Conservation (phyloP, 2,329 filamentous ascomycete genomes). For the Fusarium foetens region DNA sequence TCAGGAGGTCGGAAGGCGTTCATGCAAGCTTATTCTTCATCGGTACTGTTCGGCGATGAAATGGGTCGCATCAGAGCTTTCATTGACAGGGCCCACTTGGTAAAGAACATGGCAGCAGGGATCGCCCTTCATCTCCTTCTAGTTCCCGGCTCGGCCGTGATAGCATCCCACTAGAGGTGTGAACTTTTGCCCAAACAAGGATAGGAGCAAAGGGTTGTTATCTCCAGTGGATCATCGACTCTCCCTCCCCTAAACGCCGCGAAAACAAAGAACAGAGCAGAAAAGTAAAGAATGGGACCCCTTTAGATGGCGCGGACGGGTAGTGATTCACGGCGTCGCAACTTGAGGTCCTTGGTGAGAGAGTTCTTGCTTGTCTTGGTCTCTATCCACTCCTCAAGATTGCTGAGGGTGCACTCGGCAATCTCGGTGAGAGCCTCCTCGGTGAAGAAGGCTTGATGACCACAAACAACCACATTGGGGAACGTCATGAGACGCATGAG, state of each 20-base stretch:
- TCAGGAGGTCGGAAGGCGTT: conserved; percentile 35
- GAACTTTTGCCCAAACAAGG: background rate
- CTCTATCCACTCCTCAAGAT: conserved; percentile 59
- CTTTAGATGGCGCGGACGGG: conserved; percentile 48
- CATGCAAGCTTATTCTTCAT: conserved; percentile 26
- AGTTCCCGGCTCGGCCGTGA: conserved; percentile 11
- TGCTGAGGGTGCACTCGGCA: conserved; percentile 67
- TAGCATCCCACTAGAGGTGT: background rate
- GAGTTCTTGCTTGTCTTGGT: conserved; percentile 48
- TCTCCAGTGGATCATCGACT: background rate
- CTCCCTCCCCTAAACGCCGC: background rate
- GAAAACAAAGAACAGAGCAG: background rate
- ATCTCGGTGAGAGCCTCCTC: conserved; percentile 73
- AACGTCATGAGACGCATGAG: conserved; percentile 75
- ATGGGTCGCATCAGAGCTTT: conserved; percentile 33
- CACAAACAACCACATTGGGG: conserved; percentile 73
- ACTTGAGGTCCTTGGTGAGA: conserved; percentile 45
- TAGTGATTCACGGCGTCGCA: conserved; percentile 43
- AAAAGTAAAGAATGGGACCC: background rate
- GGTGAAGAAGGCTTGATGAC: conserved; percentile 77
- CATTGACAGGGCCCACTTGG: conserved; percentile 35
- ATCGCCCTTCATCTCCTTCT: conserved; percentile 9
- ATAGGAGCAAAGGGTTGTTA: background rate
- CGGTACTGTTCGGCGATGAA: conserved; percentile 42
- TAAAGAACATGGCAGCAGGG: conserved; percentile 26